Base-by-base conservation (phyloP, 2,329 filamentous ascomycete species). In the Ascochyta viciae-villosae region DNA sequence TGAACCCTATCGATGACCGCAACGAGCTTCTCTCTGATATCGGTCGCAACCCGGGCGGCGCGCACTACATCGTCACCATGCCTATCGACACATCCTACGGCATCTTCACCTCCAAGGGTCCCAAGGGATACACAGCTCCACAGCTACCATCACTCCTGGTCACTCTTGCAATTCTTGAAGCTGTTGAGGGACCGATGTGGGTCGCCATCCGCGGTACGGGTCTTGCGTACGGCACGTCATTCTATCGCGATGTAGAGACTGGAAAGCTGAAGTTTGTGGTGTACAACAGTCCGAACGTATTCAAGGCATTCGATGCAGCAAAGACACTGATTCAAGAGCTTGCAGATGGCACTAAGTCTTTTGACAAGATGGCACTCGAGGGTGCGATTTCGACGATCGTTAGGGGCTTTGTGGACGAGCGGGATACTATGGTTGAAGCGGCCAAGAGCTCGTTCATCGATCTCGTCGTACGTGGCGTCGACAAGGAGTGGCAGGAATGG, bases 121-220 rank as follows among this genome's bases (percentile, higher is more conserved):
- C 94, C 15, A 83, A 85, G 23, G 91, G 89, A 0, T 93, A 89
- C 70, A 82, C 84, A 4, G 89, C 97, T 68, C 88, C 92, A 0
- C 84, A 86, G 15, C 82, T 98, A 1, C 92, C 95, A 0, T 88
- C 93, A 2, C 83, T 96, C 47, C 86, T 96, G 74, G 93, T 99
- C 7, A 92, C 94, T 0, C 86, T 92, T 45, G 88, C 92, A 19
- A 98, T 97, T 72, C 88, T 99, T 58, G 93, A 97, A 71, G 88
- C 92, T 0, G 90, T 96, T 16, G 95, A 99, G 76, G 95, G 95
- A 0, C 95, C 95, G 0, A 85, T 99, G 29, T 98, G 95, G 94
- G 89, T 89, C 61, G 91, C 92, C 0, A 90, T 98, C 44, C 91
- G 95, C 42, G 95, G 95, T 52, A 95, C 91, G 39, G 95, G 95